Conservation (phyloP, 2,329 filamentous ascomycete species). For the Fusarium acutatum region DNA sequence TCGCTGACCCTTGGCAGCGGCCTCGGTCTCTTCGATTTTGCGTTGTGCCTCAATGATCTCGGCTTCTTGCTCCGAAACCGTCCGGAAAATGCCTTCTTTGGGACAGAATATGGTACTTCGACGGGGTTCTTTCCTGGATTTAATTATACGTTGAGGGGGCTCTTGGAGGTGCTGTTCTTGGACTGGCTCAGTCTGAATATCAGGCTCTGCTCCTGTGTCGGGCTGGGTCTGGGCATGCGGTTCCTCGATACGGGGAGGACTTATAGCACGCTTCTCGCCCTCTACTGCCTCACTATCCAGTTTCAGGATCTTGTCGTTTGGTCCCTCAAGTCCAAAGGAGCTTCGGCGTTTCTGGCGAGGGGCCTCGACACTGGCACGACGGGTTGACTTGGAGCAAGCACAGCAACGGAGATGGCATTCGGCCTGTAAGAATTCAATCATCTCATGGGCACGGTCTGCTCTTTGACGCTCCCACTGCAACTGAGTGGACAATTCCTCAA, state of each 20-base stretch:
- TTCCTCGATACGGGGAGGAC: conserved; percentile 34
- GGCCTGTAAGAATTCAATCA: conserved; percentile 78
- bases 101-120: conserved; percentile 67
- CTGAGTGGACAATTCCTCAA: conserved; percentile 63
- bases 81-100: conserved; percentile 70
- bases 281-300: conserved; percentile 46
- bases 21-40: conserved; percentile 34
- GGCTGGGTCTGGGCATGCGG: conserved; percentile 6
- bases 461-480: conserved; percentile 69
- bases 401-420: conserved; percentile 77
- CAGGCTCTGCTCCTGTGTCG: conserved; percentile 8
- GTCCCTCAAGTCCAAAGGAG: conserved; percentile 37
- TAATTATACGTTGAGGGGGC: conserved; percentile 31
- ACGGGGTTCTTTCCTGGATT: conserved; percentile 52
- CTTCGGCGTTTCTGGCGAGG: conserved; percentile 38
- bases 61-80: conserved; percentile 63
- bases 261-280: conserved; percentile 28
- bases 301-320: conserved; percentile 47
- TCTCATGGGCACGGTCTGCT: conserved; percentile 74
- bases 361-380: conserved; percentile 10
- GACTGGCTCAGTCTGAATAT: conserved; percentile 1
- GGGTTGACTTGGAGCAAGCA: conserved; percentile 59
- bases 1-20: conserved; percentile 16
- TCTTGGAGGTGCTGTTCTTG: conserved; percentile 40
- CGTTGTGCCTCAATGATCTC: conserved; percentile 52